Evolutionary conservation across 106 monocot species (phyloP), one percentile per base, ranked within the genome.

Genomic region (Phalaenopsis aphrodite): DNA sequence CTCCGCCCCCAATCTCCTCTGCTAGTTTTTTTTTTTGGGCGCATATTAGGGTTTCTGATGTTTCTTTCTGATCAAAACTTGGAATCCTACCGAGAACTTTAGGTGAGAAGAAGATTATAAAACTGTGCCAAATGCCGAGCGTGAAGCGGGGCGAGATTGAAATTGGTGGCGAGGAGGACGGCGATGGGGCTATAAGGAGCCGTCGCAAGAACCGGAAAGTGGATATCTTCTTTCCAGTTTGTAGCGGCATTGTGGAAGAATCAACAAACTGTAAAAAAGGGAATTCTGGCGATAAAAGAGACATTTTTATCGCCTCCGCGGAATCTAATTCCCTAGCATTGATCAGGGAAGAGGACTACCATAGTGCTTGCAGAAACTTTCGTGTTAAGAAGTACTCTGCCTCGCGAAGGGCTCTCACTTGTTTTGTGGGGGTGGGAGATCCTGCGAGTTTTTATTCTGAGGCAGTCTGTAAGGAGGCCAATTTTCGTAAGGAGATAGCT

Each of bases 61-160:
- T 16, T 78, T 56, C 57, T 78, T 48, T 57, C 5, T 5, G 37
- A 48, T 55, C 52, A 52, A 12, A 52, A 77, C 36, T 55, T 17
- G 12, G 49, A 37, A 23, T 19, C 57, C 15, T 42, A 52, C 10
- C 3, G 12, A 10, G 24, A 17, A 18, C 4, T 19, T 21, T 21
- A 23, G 56, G n/a, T 17, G 23, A 24, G 41, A 56, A 67, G 79
- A 89, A 86, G 87, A 86, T 91, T 55, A 81, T 89, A 42, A 88
- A 88, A 81, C 88, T 86, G 66, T 79, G 81, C 46, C 79, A 80
- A 82, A 88, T 91, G 87, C 89, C 86, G 86, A 58, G 61, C n/a
- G 65, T 86, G 43, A 83, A 89, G 81, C 87, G 88, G 72, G 86
- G 88, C 88, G 79, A 78, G 66, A 39, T 18, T 45, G 21, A 37